Evolutionary conservation across 768 basidiomycete species (phyloP).

Genomic region (Suillus lakei): DNA sequence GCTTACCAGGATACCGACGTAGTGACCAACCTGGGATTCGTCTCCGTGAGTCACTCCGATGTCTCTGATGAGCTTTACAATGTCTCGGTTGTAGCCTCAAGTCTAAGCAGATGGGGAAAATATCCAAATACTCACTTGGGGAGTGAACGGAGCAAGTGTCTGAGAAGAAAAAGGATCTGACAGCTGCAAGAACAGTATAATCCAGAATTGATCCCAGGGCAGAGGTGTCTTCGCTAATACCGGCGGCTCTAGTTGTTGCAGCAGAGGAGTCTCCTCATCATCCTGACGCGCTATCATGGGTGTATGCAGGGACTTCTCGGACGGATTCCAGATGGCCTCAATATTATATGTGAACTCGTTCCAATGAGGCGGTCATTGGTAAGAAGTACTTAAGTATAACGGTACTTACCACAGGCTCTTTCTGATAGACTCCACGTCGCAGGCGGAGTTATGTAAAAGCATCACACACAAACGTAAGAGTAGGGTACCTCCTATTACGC

Average conservation of each 20-base stretch:
- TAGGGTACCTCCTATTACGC: neutral
- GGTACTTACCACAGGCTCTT: too few relatives aligned
- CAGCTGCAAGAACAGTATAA: constrained; percentile 71
- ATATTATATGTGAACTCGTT: too few relatives aligned
- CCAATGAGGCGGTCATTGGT: too few relatives aligned
- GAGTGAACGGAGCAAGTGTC: constrained; percentile 76
- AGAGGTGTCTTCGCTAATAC: constrained; percentile 66
- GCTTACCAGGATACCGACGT: constrained; percentile 53
- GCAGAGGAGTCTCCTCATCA: constrained; percentile 68
- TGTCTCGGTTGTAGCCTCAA: neutral
- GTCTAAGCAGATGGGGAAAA: neutral
- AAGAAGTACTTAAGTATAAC: too few relatives aligned
- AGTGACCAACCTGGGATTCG: constrained; percentile 50
- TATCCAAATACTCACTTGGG: constrained; percentile 45
- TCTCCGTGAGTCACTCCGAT: constrained; percentile 46
- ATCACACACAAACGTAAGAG: too few relatives aligned
- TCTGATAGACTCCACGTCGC: too few relatives aligned
- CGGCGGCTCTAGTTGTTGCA: constrained; percentile 33
- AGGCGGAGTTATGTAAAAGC: too few relatives aligned
- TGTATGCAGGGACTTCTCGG: neutral
- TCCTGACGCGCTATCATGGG: constrained; percentile 2
- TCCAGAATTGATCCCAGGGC: constrained; percentile 69
- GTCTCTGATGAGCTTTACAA: constrained; percentile 30
- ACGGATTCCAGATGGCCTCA: neutral
- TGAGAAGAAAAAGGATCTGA: constrained; percentile 75